A percentile compares a stretch with the other conserved stretches of the same genome.
Conservation (phyloP, 208 protist species). For the Leishmania tropica region DNA sequence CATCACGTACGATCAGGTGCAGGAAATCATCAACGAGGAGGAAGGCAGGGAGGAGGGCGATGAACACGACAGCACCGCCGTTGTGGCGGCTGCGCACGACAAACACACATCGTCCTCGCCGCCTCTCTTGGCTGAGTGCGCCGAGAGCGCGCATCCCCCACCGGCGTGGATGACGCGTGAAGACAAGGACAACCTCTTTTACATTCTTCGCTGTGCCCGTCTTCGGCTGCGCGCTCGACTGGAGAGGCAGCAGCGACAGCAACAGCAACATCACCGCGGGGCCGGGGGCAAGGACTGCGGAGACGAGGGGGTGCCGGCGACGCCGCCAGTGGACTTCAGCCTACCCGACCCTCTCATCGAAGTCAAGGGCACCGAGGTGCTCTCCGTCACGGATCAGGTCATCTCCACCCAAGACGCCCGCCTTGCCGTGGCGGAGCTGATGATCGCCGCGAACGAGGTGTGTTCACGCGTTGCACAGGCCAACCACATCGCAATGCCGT, state of each 20-base stretch:
- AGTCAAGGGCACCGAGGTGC: slow-evolving; percentile 54
- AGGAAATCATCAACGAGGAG: slow-evolving; percentile 54
- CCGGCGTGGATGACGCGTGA: slow-evolving; percentile 56
- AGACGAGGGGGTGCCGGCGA: neutral
- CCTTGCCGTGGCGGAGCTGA: slow-evolving; percentile 86
- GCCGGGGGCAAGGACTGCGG: neutral
- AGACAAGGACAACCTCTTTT: slow-evolving; percentile 49
- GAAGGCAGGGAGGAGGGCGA: neutral
- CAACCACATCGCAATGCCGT: slow-evolving; percentile 74
- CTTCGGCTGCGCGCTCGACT: slow-evolving; percentile 52
- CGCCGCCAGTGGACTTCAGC: slow-evolving; percentile 46
- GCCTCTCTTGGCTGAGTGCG: neutral
- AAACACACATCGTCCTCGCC: neutral
- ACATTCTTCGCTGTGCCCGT: slow-evolving; percentile 59
- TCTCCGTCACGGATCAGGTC: slow-evolving; percentile 76
- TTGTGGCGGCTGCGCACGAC: neutral
- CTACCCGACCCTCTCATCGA: slow-evolving; percentile 82
- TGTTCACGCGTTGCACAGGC: slow-evolving; percentile 87
- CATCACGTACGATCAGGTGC: slow-evolving; percentile 88
- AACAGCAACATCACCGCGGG: neutral
- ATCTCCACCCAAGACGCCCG: slow-evolving; percentile 81
- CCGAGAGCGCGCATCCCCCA: slow-evolving; percentile 12
- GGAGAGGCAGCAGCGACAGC: slow-evolving; percentile 18
- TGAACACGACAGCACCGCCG: neutral
- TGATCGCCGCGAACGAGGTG: slow-evolving; percentile 93